Percentiles rank a stretch among this genome's conserved stretches.
Conservation (phyloP, 2,329 filamentous ascomycete genomes). For the Myriangium duriaei region DNA sequence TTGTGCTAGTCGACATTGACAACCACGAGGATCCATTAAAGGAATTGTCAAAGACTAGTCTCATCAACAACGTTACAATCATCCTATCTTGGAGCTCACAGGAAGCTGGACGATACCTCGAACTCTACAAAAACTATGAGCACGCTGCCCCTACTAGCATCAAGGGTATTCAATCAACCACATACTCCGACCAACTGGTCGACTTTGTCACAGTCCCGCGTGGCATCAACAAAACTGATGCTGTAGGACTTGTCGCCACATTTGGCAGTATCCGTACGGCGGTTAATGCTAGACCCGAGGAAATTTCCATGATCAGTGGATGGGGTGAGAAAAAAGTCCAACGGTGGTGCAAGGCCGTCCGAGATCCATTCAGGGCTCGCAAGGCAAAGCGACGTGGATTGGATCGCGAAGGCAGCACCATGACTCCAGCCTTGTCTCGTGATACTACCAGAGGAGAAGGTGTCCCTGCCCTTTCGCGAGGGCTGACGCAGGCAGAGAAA, state of each 20-base stretch:
- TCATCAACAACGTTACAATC: conserved; percentile 86
- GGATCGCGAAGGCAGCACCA: conserved; percentile 21
- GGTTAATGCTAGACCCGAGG: conserved; percentile 76
- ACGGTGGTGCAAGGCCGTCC: conserved; percentile 67
- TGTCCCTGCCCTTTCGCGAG: conserved; percentile 16
- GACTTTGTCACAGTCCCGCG: conserved; percentile 88
- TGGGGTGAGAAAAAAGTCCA: conserved; percentile 95
- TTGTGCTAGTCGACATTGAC: conserved; percentile 87
- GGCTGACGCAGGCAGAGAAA: conserved; percentile 19
- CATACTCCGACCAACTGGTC: conserved; percentile 74
- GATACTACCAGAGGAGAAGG: conserved; percentile 3
- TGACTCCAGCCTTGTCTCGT: conserved; percentile 5
- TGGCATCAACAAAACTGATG: conserved; percentile 89
- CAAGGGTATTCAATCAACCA: conserved; percentile 68
- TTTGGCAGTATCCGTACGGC: conserved; percentile 83
- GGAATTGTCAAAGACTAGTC: conserved; percentile 81
- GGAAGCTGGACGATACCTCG: conserved; percentile 86
- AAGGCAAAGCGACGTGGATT: conserved; percentile 50
- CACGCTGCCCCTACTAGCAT: conserved; percentile 73
- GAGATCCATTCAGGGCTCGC: conserved; percentile 71
- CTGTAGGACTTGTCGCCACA: conserved; percentile 75
- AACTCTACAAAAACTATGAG: conserved; percentile 90
- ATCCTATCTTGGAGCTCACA: conserved; percentile 90
- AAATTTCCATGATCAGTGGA: conserved; percentile 70
- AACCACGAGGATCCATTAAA: conserved; percentile 85